A percentile compares a stretch with the other conserved stretches of the same genome.
Conservation (phyloP, 2,329 filamentous ascomycete genomes). For the Malbranchea zuffiana region DNA sequence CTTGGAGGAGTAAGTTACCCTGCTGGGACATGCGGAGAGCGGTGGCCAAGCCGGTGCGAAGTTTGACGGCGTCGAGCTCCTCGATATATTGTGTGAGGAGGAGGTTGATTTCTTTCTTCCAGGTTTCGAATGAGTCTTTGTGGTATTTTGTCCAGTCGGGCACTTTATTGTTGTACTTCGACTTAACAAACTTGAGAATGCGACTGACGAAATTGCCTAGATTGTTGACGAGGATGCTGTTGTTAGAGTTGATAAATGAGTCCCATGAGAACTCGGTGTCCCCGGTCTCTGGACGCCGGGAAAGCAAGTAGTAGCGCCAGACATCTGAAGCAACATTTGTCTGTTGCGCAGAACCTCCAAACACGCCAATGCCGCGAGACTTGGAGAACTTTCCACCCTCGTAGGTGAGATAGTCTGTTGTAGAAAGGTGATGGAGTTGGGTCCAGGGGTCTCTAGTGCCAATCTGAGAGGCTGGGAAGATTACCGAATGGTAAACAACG, state of each 20-base stretch:
- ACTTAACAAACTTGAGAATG: constrained; percentile 43
- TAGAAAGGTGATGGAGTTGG: constrained; percentile 42
- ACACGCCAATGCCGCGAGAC: constrained; percentile 41
- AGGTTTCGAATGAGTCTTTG: constrained; percentile 25
- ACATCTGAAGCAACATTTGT: constrained; percentile 43
- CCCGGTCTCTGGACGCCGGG: constrained; percentile 40
- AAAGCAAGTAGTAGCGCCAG: constrained; percentile 44
- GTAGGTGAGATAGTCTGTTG: constrained; percentile 39
- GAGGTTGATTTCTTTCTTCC: constrained; percentile 7
- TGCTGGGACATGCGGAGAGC: constrained; percentile 39
- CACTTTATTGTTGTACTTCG: constrained; percentile 39
- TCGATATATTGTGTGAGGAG: constrained; percentile 21
- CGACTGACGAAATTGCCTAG: constrained; percentile 45
- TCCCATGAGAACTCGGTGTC: constrained; percentile 45
- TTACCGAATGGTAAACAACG: constrained; percentile 44
- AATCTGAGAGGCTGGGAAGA: constrained; percentile 43
- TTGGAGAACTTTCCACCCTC: constrained; percentile 42
- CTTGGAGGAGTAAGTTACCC: no score
- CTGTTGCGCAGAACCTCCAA: constrained; percentile 41
- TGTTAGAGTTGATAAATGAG: constrained; percentile 42
- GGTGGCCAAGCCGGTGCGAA: constrained; percentile 35
- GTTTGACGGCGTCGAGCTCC: constrained; percentile 41
- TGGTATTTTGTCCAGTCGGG: constrained; percentile 38
- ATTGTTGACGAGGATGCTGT: constrained; percentile 44
- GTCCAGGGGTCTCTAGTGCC: constrained; percentile 44